Base-by-base conservation (phyloP, 371 early-diverging fungal species). In the Massospora cicadina region DNA sequence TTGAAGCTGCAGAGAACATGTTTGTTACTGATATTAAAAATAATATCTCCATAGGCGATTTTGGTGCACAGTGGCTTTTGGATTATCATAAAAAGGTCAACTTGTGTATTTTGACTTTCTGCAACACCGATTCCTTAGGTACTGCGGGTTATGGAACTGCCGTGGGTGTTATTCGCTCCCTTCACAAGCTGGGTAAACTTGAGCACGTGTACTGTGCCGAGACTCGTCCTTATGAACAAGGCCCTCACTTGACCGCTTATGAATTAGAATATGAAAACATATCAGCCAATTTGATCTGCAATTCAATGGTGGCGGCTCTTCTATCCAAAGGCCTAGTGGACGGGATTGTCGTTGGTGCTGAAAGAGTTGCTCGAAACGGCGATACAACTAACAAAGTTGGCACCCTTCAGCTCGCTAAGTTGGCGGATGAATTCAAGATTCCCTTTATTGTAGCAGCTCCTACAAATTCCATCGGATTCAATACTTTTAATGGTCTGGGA, bases 361-460 rank as follows among this genome's bases (percentile, higher is more conserved):
- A 97, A 69, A 86, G 97, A 67, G 94, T 97, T 0, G 91, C 95
- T 13, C 85, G 86, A 32, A 97, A 95, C 67, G 97, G 97, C 33
- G 97, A 97, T 68, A 97, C 97, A 0, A 95, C 97, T 61, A 97
- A 97, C 77, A 97, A 97, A 76, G 93, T 97, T 61, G 98, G 97
- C 28, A 97, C 95, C 0, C 95, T 93, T 70, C 95, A 95, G 71
- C 75, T 95, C 64, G 94, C 98, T 54, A 88, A 95, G 64, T 75
- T 88, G 0, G 95, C 96, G 13, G 79, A 77, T 58, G 79, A 85
- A 71, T 93, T 95, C 70, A 79, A 79, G n/a, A 80, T 91, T 3
- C 80, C 80, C 24, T 93, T 97, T 68, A 85, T 97, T 63, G 98
- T 95, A 0, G 96, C 96, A 17, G 96, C 96, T 0, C 96, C 98